Conservation (phyloP, 2,329 filamentous ascomycete species). For the Clarireedia paspali region DNA sequence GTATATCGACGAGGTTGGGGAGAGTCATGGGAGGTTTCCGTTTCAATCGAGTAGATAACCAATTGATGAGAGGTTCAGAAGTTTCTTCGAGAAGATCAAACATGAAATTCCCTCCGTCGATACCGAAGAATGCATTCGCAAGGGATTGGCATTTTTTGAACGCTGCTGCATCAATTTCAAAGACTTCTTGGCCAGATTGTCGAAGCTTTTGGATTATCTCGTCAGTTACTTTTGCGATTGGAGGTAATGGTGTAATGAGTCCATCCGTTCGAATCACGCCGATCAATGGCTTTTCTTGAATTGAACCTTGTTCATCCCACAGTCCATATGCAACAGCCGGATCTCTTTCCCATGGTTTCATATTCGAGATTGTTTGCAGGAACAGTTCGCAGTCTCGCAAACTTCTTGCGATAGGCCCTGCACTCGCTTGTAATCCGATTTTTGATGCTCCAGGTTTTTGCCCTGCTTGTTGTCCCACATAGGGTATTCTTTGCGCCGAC, state of each 20-base stretch:
- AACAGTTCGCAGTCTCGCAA: conserved; percentile 41
- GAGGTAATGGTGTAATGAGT: conserved; percentile 43
- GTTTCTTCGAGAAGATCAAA: conserved; percentile 48
- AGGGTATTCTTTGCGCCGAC: conserved; percentile 32
- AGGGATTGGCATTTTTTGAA: conserved; percentile 48
- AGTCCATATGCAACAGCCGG: conserved; percentile 36
- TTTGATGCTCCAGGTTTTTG: conserved; percentile 46
- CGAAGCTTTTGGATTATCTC: conserved; percentile 35
- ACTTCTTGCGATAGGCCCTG: conserved; percentile 40
- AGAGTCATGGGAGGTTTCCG: conserved; percentile 40
- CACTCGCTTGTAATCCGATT: conserved; percentile 38
- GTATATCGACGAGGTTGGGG: conserved; percentile 42
- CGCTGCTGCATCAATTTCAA: conserved; percentile 48
- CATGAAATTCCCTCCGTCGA: conserved; percentile 49
- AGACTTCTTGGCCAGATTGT: conserved; percentile 43
- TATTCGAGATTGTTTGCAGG: conserved; percentile 43
- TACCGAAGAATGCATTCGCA: conserved; percentile 49
- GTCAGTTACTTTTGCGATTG: conserved; percentile 38
- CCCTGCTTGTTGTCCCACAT: conserved; percentile 37
- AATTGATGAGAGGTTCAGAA: conserved; percentile 50
- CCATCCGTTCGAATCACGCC: conserved; percentile 44
- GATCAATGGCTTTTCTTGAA: conserved; percentile 30
- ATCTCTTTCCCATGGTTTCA: conserved; percentile 41
- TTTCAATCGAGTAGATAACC: conserved; percentile 45
- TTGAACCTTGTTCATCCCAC: conserved; percentile 31